Conservation (phyloP, 1,284 basidiomycete genomes). For the Puccinia polysora region DNA sequence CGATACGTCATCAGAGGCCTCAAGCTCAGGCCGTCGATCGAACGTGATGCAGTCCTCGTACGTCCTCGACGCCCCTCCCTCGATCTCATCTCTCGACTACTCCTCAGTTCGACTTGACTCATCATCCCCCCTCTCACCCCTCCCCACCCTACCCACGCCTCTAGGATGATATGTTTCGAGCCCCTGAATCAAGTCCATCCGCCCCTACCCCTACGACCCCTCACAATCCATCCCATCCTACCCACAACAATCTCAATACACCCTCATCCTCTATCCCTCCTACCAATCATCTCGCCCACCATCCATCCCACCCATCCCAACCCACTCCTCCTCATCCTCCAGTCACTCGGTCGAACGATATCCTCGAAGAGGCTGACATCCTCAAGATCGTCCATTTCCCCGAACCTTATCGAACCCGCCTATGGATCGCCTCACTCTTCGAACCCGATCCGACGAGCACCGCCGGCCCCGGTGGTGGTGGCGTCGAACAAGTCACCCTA, state of each 20-base stretch:
- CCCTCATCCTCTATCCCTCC: constrained; percentile 27
- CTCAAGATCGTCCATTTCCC: constrained; percentile 42
- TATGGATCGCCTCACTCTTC: constrained; percentile 44
- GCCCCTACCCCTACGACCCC: constrained; percentile 29
- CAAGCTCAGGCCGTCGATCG: constrained; percentile 31
- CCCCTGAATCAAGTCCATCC: constrained; percentile 25
- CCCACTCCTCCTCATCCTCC: constrained; percentile 8
- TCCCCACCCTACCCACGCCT: neutral
- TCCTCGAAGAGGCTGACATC: constrained; percentile 37
- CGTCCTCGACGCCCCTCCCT: neutral
- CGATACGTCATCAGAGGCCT: constrained; percentile 43
- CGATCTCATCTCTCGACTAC: neutral
- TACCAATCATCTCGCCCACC: constrained; percentile 12
- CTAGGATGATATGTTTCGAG: constrained; percentile 43
- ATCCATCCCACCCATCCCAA: constrained; percentile 22
- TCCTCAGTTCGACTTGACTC: neutral
- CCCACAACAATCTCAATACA: constrained; percentile 20
- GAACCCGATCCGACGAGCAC: constrained; percentile 42
- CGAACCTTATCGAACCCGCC: constrained; percentile 43
- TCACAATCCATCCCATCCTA: constrained; percentile 15
- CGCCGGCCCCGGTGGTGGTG: constrained; percentile 41
- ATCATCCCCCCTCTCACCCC: neutral
- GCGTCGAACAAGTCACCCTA: constrained; percentile 43
- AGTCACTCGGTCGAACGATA: constrained; percentile 11
- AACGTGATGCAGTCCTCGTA: constrained; percentile 36